Conservation (phyloP, 1,284 basidiomycete species). For the Cryptococcus sp. region DNA sequence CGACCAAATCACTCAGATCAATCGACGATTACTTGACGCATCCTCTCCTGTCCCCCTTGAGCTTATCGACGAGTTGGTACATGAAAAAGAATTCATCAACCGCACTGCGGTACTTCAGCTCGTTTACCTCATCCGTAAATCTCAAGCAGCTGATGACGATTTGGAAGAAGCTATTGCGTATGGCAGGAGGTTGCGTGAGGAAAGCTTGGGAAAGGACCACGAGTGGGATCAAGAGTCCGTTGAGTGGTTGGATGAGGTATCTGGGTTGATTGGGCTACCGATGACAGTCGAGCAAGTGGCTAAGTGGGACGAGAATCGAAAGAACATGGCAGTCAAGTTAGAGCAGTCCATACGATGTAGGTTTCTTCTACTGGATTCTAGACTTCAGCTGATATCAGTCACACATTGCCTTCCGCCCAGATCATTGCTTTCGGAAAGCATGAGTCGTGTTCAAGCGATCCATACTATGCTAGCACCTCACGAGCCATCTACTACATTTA, state of each 20-base stretch:
- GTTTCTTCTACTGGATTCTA: background rate
- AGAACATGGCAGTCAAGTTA: background rate
- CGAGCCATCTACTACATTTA: too few relatives aligned
- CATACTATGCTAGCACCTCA: too few relatives aligned
- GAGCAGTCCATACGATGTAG: background rate
- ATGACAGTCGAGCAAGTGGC: background rate
- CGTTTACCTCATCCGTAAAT: background rate
- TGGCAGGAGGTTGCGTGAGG: slow-evolving; percentile 1
- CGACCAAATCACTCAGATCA: background rate
- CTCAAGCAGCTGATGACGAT: background rate
- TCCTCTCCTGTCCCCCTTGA: slow-evolving; percentile 2
- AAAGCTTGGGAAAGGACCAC: background rate
- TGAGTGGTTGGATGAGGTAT: background rate
- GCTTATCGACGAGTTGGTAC: slow-evolving; percentile 1
- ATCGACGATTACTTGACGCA: background rate
- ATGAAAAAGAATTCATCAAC: background rate
- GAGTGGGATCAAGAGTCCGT: too few relatives aligned
- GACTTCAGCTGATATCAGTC: too few relatives aligned
- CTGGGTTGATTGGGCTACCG: background rate
- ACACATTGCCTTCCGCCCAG: too few relatives aligned
- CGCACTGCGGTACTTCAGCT: slow-evolving; percentile 1
- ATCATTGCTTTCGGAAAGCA: too few relatives aligned
- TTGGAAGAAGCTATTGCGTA: slow-evolving; percentile 3
- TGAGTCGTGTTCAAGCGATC: too few relatives aligned
- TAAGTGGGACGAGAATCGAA: background rate